Conservation (phyloP, 2,329 filamentous ascomycete genomes). For the Tolypocladium ophioglossoides region DNA sequence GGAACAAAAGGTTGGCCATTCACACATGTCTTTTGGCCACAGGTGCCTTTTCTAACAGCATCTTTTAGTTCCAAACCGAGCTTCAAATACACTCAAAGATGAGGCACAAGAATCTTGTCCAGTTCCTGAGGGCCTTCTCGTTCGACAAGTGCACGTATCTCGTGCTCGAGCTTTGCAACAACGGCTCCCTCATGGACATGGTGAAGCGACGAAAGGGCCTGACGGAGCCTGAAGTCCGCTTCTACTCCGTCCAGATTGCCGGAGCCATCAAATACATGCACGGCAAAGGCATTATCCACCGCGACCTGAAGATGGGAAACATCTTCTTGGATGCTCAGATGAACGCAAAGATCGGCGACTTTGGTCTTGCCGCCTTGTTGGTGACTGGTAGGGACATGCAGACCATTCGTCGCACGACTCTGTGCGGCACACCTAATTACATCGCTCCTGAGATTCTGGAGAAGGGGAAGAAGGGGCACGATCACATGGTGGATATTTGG, state of each 20-base stretch:
- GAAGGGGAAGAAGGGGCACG: slow-evolving; percentile 88
- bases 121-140: slow-evolving; percentile 89
- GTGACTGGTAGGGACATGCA: slow-evolving; percentile 86
- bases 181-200: slow-evolving; percentile 96
- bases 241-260: slow-evolving; percentile 88
- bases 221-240: slow-evolving; percentile 86
- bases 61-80: slow-evolving; percentile 58
- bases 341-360: slow-evolving; percentile 98
- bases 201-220: slow-evolving; percentile 84
- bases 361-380: slow-evolving; percentile 84
- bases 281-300: slow-evolving; percentile 87
- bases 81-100: slow-evolving; percentile 98
- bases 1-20: slow-evolving; percentile 60
- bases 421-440: slow-evolving; percentile 97
- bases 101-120: slow-evolving; percentile 89
- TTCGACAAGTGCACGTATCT: slow-evolving; percentile 86
- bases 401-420: slow-evolving; percentile 74
- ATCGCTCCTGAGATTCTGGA: slow-evolving; percentile 95
- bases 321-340: slow-evolving; percentile 89
- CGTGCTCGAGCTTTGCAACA: slow-evolving; percentile 86
- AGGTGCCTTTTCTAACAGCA: neutral
- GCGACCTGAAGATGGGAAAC: slow-evolving; percentile 96
- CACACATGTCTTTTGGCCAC: neutral
- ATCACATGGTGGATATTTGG: slow-evolving; percentile 98
- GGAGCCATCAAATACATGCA: slow-evolving; percentile 98